Evolutionary conservation across 257 asterid species (phyloP).

Genomic region (Rubia yunnanensis): DNA sequence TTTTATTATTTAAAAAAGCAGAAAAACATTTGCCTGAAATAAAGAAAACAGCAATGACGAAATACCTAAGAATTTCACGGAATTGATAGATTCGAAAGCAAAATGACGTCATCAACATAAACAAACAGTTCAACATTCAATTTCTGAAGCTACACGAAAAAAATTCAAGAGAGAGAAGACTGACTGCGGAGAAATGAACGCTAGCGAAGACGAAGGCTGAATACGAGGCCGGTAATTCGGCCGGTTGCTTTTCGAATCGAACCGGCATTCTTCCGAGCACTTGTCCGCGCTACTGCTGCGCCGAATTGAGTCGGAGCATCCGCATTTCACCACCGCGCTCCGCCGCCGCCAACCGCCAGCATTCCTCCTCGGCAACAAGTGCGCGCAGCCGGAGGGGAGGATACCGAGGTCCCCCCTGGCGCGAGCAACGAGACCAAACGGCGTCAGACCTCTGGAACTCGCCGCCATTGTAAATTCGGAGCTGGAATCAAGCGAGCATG

Average conservation of each 20-base stretch:
- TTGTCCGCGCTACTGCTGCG: conserved; percentile 36
- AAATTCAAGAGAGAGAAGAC: background rate
- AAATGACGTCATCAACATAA: background rate
- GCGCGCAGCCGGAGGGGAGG: background rate
- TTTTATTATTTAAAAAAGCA: too few relatives aligned
- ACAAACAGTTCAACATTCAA: background rate
- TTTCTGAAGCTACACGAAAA: background rate
- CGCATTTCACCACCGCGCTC: conserved; percentile 27
- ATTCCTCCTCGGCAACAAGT: conserved; percentile 44
- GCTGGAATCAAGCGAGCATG: background rate
- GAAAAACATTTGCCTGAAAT: background rate
- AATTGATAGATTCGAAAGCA: background rate
- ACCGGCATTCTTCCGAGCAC: conserved; percentile 35
- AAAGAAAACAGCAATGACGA: background rate
- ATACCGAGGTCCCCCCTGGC: background rate
- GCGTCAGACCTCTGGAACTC: conserved; percentile 45
- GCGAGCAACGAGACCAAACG: conserved; percentile 10
- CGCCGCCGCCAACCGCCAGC: conserved; percentile 4
- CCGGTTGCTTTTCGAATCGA: conserved; percentile 30
- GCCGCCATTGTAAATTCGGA: conserved; percentile 23
- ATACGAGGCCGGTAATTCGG: conserved; percentile 33
- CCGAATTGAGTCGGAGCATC: conserved; percentile 37
- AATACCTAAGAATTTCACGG: background rate
- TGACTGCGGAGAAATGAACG: conserved; percentile 62
- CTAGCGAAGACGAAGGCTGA: conserved; percentile 30